Base-by-base conservation (phyloP, 768 basidiomycete species). In the Boletales sp. region DNA sequence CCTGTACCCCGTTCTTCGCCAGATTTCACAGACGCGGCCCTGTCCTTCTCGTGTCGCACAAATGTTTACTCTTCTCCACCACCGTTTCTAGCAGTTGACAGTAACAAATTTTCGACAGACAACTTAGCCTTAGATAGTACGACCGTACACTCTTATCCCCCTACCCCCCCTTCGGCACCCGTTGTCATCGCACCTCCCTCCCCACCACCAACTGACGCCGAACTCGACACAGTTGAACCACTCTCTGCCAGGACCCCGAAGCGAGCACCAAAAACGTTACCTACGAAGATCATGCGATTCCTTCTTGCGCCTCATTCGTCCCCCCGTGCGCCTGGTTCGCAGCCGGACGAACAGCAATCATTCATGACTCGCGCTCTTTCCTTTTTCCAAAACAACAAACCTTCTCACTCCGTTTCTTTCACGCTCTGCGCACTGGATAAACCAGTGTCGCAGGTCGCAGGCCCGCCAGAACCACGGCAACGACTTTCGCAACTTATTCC, bases 371-470 rank as follows among this genome's bases (percentile, higher is more conserved):
- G 79, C 15, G 79, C 80, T 8, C 54, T 82, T 5, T 74, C 76
- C 9, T 58, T 73, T 31, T 59, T 83, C 42, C 78, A 73, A 57
- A 78, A 69, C 41, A 66, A 75, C 40, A 70, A 72, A 47, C 82
- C 83, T 5, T 77, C 79, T 18, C 78, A 80, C 42, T 81, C 82
- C 8, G 78, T 73, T 50, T 86, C 85, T 5, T 87, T 86, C 62
- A 80, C 79, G 1, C 71, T 85, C 3, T 75, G 62, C 35, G 30
- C 48, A 45, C 32, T 63, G 17, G 56, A 65, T 19, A 54, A 48
- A 43, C 61, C 61, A 46, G 54, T 13, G 45, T 40, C 14, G 49
- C 48, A 1, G 57, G 66, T 48, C 48, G 45, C 36, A 47, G 69
- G 43, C 63, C 65, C 4, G 24, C 47, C 50, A 18, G 63, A 65